These are phyloP conservation scores for Tetracladium maxilliforme DNA, from an alignment of 2,329 filamentous ascomycete genomes.

Conservation along the genomic window DNA sequence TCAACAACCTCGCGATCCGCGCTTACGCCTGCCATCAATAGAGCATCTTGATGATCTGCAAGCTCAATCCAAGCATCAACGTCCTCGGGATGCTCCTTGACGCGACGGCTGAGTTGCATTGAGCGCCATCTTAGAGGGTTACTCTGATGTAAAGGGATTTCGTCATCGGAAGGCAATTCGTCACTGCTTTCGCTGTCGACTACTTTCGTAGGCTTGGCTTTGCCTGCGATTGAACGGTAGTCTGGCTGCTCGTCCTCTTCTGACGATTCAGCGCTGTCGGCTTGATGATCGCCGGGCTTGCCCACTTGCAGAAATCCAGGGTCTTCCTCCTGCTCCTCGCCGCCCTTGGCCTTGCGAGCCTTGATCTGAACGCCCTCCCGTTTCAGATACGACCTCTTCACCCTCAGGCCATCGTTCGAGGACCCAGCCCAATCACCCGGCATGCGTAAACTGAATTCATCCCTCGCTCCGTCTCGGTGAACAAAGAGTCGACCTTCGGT, in stretches of 20 bases:
- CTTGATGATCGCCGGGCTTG: constrained; percentile 19
- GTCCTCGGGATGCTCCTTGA: constrained; percentile 52
- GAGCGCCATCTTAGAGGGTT: constrained; percentile 36
- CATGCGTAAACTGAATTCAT: constrained; percentile 31
- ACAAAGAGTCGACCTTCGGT: constrained; percentile 44
- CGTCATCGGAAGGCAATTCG: constrained; percentile 20
- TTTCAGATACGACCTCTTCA: constrained; percentile 9
- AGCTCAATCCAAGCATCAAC: constrained; percentile 62
- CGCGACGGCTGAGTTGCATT: constrained; percentile 44
- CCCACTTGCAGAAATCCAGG: constrained; percentile 13
- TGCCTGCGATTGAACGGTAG: constrained; percentile 52
- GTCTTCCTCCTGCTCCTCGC: constrained; percentile 9
- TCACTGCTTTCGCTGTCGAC: constrained; percentile 28
- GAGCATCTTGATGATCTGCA: constrained; percentile 60
- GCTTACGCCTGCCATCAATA: constrained; percentile 37
- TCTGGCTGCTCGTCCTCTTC: constrained; percentile 34
- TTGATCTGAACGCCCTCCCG: constrained; percentile 1
- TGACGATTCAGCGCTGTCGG: constrained; percentile 20
- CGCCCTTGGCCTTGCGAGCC: constrained; percentile 18
- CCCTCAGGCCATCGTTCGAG: constrained; percentile 21
- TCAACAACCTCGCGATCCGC: constrained; percentile 31
- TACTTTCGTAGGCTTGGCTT: constrained; percentile 32
- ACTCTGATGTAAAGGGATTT: constrained; percentile 17
- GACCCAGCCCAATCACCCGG: constrained; percentile 17
- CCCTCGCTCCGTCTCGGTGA: constrained; percentile 44